phyloP scores from a whole-genome alignment of 192 early-diverging fungal genomes.

The Cladochytrium replicatum region DNA sequence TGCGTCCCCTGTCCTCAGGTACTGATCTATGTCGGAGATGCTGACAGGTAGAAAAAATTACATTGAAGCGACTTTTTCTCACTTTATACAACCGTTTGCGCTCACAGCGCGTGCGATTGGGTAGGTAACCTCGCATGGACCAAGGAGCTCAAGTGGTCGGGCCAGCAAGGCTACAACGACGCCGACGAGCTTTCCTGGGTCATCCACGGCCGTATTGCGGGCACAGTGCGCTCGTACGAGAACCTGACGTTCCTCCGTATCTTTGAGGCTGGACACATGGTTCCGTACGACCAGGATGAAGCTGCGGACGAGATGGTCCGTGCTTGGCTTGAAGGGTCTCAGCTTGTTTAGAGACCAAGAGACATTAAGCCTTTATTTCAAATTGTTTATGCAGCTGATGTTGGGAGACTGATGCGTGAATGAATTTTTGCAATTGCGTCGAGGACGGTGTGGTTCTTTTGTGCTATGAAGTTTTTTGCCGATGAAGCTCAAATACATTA shows the following conservation, averaged over 20 bases:
- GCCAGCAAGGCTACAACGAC: slow-evolving; percentile 12
- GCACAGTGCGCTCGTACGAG: slow-evolving; percentile 21
- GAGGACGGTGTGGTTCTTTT: no score
- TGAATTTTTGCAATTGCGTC: no score
- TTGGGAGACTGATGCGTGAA: no score
- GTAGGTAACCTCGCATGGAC: slow-evolving; percentile 29
- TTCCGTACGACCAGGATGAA: slow-evolving; percentile 35
- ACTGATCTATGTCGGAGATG: slow-evolving; percentile 86
- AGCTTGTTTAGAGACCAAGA: not conserved
- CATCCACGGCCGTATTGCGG: slow-evolving; percentile 17
- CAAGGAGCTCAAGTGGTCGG: slow-evolving; percentile 40
- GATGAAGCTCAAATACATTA: no score
- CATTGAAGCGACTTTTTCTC: no score
- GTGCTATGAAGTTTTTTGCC: no score
- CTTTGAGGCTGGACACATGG: slow-evolving; percentile 39
- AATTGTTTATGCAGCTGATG: no score
- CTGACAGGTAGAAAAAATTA: no score
- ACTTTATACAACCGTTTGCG: no score
- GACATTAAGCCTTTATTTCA: no score
- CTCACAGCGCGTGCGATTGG: no score
- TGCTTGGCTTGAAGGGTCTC: slow-evolving; percentile 7
- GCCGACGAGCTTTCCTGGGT: slow-evolving; percentile 18
- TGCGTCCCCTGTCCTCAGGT: no score
- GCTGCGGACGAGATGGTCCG: slow-evolving; percentile 21
- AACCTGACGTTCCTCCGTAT: slow-evolving; percentile 30